Evolutionary conservation across 805 yeast species (phyloP), one percentile per base, ranked within the genome.

Genomic region (Candida xiaguanensis): DNA sequence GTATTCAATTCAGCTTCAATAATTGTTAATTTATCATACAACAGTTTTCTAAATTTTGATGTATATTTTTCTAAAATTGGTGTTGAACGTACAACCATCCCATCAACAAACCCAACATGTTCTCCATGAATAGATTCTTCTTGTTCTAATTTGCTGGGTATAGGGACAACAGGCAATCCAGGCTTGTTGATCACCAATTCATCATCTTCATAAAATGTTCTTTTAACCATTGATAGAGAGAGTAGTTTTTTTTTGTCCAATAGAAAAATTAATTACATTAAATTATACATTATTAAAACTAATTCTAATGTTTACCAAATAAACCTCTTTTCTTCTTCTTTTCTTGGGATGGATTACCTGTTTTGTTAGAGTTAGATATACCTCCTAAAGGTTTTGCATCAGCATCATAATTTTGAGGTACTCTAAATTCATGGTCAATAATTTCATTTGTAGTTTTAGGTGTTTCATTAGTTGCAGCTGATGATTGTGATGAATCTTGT

Each of bases 161-260:
- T 70, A 13, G 36, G 29, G 23, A 58, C 57, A 38, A 59, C 48
- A 31, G 66, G 70, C 34, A 61, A 49, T 1, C 82, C 82, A 1
- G 82, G 82, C 23, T 67, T 68, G 31, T 73, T 64, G n/a, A 63
- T 45, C 23, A 64, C 56, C 14, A 55, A 59, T 45, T 74, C 80
- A 33, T 76, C 78, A 47, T 77, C 80, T 42, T 70, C 67, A 47
- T 77, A 77, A 48, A 77, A 77, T 1, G 66, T 56, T 55, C 80
- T 65, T 40, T 52, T 63, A 24, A 49, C 47, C 53, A 52, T 49
- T n/a, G 22, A 8, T 35, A 2, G 13, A 8, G 3, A 3, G 13
- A n/a, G n/a, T n/a, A n/a, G n/a, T n/a, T 29, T 39, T 40, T 30
- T 35, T 35, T 23, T 38, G 31, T 17, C 43, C 43, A 40, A 40